phyloP scores from a whole-genome alignment of 305 asterid species.

The Plantago rigida region DNA sequence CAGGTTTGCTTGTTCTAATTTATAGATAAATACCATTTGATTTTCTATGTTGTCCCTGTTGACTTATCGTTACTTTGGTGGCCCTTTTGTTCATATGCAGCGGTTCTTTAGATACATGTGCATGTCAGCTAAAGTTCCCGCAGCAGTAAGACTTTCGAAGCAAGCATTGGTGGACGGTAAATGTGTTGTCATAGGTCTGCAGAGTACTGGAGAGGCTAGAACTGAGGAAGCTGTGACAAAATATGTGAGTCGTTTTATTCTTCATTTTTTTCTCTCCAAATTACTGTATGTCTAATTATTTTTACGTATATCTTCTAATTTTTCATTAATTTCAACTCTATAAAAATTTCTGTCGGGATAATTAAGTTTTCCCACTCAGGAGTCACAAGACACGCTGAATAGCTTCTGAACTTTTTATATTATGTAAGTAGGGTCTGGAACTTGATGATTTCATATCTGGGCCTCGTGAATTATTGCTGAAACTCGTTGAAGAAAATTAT shows the following conservation, averaged over 20 bases:
- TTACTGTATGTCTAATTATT: slow-evolving; percentile 11
- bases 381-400: slow-evolving; percentile 18
- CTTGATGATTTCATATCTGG: slow-evolving; percentile 98
- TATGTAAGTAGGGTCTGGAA: slow-evolving; percentile 61
- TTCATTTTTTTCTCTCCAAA: slow-evolving; percentile 6
- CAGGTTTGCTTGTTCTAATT: slow-evolving; percentile 50
- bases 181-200: slow-evolving; percentile 91
- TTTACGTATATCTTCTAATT: slow-evolving; percentile 6
- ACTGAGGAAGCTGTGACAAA: slow-evolving; percentile 94
- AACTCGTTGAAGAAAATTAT: slow-evolving; percentile 93
- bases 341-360: slow-evolving; percentile 13
- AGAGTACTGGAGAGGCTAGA: slow-evolving; percentile 98
- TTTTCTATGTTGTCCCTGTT: slow-evolving; percentile 12
- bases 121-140: slow-evolving; percentile 98
- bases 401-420: slow-evolving; percentile 27
- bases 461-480: slow-evolving; percentile 90
- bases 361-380: not conserved
- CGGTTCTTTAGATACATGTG: slow-evolving; percentile 97
- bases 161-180: slow-evolving; percentile 67
- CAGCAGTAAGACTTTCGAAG: slow-evolving; percentile 70
- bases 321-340: slow-evolving; percentile 1
- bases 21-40: slow-evolving; percentile 17
- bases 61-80: slow-evolving; percentile 26
- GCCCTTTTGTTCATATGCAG: slow-evolving; percentile 37
- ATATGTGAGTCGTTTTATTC: slow-evolving; percentile 49